Base-by-base conservation (phyloP, 2,329 filamentous ascomycete genomes). In the Fusarium sp. region DNA sequence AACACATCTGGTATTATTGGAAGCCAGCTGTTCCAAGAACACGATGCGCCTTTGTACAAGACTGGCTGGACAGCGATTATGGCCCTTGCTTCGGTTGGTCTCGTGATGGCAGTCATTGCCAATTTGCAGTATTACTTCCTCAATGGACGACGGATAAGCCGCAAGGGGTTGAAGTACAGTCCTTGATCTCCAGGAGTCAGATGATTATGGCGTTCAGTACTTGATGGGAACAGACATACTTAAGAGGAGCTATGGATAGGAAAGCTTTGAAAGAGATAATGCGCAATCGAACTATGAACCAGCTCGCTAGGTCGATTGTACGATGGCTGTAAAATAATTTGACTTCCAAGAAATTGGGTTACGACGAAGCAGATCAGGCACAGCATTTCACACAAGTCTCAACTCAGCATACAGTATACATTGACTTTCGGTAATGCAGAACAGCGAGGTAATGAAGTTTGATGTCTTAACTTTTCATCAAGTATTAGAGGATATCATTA, bases 81-180 rank as follows among this genome's bases (percentile, higher is more conserved):
- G 8, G 70, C 56, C 4, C 57, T 77, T 4, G 70, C 70, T 10
- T 68, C 64, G 10, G 46, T 75, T n/a, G 72, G 63, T 10, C 30
- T 75, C 2, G 58, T 68, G 7, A 55, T 62, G 36, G 66, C 70
- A 12, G 44, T 65, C 4, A 15, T 68, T 26, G 60, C 72, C 17
- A 74, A 72, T 46, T 21, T 68, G 32, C 71, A 75, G 42, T 74
- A 74, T 34, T 75, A 83, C 20, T 83, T 83, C 66, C 71, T 85
- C 2, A 56, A 56, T 7, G 68, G 63, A 7, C 56, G 68, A 23
- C 55, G 55, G 21, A 60, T 69, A n/a, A 44, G 52, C 6, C 56
- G 68, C 4, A 46, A 28, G 11, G 59, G 62, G 1, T 26, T 67
- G 14, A 65, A 60, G 54, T 71, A 69, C 26, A 56, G 53, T 19